Evolutionary conservation across 2,329 filamentous ascomycete genomes (phyloP).

Genomic region (Aspergillus sojae): DNA sequence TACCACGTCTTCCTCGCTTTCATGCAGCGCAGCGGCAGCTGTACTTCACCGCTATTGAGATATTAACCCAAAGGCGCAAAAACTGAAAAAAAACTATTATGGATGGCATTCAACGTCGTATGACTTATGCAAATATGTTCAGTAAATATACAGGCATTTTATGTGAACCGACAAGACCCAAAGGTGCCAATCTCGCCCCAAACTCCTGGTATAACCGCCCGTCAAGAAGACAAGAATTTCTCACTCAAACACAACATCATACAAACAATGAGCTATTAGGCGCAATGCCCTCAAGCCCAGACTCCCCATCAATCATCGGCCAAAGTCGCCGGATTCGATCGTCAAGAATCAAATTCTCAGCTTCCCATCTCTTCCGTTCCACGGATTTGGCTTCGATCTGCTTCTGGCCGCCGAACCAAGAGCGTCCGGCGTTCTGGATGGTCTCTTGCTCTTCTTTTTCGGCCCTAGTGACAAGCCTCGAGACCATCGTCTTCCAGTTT

Average conservation of each 20-base stretch:
- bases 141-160: neutral
- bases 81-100: neutral
- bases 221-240: neutral
- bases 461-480: conserved; percentile 56
- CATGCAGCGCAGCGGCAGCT: neutral
- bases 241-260: neutral
- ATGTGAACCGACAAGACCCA: neutral
- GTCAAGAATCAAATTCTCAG: conserved; percentile 42
- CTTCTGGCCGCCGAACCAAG: conserved; percentile 39
- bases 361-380: conserved; percentile 42
- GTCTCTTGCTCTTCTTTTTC: conserved; percentile 39
- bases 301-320: conserved; percentile 35
- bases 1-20: neutral
- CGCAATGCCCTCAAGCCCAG: conserved; percentile 29
- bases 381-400: conserved; percentile 30
- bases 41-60: neutral
- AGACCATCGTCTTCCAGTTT: conserved; percentile 84
- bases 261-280: conserved; percentile 34
- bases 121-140: neutral
- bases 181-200: neutral
- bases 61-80: neutral
- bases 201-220: conserved; percentile 4
- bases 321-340: conserved; percentile 36
- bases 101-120: neutral
- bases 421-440: conserved; percentile 33